Conservation (phyloP, 2,329 filamentous ascomycete genomes). For the Cladophialophora exuberans region DNA sequence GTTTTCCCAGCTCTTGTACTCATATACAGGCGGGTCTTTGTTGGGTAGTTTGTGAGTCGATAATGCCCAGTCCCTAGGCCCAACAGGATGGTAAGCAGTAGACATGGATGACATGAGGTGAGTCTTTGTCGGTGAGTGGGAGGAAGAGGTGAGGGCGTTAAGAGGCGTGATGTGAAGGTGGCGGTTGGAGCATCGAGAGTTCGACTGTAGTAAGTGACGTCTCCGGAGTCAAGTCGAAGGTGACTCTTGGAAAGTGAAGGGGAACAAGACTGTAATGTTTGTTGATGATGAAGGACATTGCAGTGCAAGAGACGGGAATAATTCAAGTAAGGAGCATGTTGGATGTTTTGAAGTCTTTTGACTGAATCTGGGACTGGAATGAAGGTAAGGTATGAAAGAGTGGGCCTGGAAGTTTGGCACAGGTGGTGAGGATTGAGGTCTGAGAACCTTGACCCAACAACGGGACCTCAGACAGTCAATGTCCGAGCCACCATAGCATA, state of each 20-base stretch:
- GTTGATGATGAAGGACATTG: slow-evolving; percentile 17
- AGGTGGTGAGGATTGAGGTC: slow-evolving; percentile 1
- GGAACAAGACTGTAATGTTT: slow-evolving; percentile 1
- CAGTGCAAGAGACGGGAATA: slow-evolving; percentile 15
- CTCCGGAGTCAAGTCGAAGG: not conserved
- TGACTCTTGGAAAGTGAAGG: slow-evolving; percentile 1
- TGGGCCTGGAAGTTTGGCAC: slow-evolving; percentile 19
- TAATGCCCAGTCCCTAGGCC: slow-evolving; percentile 21
- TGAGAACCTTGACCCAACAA: slow-evolving; percentile 20
- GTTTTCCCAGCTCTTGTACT: slow-evolving; percentile 25
- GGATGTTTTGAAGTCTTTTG: slow-evolving; percentile 25
- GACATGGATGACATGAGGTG: slow-evolving; percentile 27
- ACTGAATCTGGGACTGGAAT: slow-evolving; percentile 30
- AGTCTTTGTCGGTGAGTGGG: not conserved
- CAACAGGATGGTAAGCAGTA: slow-evolving; percentile 13
- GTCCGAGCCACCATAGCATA: slow-evolving; percentile 16
- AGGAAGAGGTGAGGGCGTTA: slow-evolving; percentile 10
- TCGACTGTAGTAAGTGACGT: slow-evolving; percentile 1
- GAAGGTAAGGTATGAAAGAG: slow-evolving; percentile 24
- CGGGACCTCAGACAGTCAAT: slow-evolving; percentile 22
- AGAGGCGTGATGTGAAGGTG: slow-evolving; percentile 1
- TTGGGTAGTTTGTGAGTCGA: slow-evolving; percentile 11
- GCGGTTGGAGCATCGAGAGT: slow-evolving; percentile 13
- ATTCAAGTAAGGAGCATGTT: slow-evolving; percentile 25
- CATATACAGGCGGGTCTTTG: slow-evolving; percentile 14